Conservation (phyloP, 129 eudicot genomes). For the Tanacetum coccineum region DNA sequence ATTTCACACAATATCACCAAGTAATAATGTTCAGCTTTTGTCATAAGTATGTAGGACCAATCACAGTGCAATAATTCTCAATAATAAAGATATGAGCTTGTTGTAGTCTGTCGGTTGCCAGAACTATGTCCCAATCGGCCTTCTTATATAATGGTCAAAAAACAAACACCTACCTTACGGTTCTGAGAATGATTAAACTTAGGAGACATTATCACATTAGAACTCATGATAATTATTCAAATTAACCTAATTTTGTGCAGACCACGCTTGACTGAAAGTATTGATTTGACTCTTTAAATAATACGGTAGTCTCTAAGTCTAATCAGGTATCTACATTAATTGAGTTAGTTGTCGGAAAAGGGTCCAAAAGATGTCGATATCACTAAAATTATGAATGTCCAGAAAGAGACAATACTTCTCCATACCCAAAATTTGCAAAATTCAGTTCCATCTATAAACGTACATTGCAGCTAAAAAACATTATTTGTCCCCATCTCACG, state of each 20-base stretch:
- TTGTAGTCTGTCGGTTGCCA: slow-evolving; percentile 26
- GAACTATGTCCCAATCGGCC: background rate
- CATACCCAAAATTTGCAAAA: background rate
- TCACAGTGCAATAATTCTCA: slow-evolving; percentile 16
- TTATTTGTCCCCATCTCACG: no score
- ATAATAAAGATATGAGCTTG: slow-evolving; percentile 20
- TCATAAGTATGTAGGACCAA: slow-evolving; percentile 2
- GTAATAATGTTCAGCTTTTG: no score
- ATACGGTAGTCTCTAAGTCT: background rate
- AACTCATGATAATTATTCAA: slow-evolving; percentile 24
- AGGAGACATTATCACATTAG: slow-evolving; percentile 25
- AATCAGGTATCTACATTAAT: slow-evolving; percentile 12
- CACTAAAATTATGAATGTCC: slow-evolving; percentile 7
- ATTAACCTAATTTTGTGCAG: slow-evolving; percentile 20
- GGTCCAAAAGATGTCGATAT: slow-evolving; percentile 14
- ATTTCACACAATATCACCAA: no score
- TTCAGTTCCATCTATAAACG: slow-evolving; percentile 2
- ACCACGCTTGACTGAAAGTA: slow-evolving; percentile 19
- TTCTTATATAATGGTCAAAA: slow-evolving; percentile 15
- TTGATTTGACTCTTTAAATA: slow-evolving; percentile 18
- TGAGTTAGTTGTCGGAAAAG: background rate
- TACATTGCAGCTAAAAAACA: background rate
- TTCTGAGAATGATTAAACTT: slow-evolving; percentile 2
- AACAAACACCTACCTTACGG: background rate
- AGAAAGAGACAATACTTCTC: background rate